Evolutionary conservation across 2,329 filamentous ascomycete species (phyloP), one percentile per base, ranked within the genome.

Genomic region (Huntiella omanensis): DNA sequence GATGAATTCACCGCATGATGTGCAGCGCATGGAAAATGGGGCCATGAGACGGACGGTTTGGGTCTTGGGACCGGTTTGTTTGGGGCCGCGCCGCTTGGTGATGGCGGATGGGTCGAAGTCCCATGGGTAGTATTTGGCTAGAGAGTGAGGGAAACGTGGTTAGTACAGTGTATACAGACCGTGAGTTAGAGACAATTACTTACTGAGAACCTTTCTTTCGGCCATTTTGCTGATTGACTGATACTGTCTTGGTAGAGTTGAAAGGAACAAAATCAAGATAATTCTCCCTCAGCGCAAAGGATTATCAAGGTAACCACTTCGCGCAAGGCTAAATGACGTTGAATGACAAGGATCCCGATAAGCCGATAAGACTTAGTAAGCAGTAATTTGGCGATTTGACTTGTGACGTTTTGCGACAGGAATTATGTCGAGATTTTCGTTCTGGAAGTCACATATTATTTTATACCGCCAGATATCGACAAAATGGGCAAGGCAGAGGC

Each of bases 81-180:
- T 87, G 6, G 77, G 74, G 22, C 67, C 78, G 53, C 73, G 75
- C 51, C 75, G 77, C 13, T 83, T 77, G 19, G 71, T 70, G 62
- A 96, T 74, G 56, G 82, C 78, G 19, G 77, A 77, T 10, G 88
- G 88, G 62, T 98, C 91, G 62, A 96, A 98, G 60, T 96, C 85
- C 67, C 62, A 82, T 63, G 74, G 74, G 55, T 71, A 77, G 60
- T 74, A 75, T 58, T 75, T 74, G 12, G 50, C 49, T 50, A 52
- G 65, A 61, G 33, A n/a, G 17, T 19, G 3, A 40, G 2, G 17
- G 12, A 4, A 39, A 32, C 5, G 10, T 15, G 4, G 38, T 41
- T 49, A 44, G 33, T 34, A 40, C 22, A 33, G 50, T 35, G 11
- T 38, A 15, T 16, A 12, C 32, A 40, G 28, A 17, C 1, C 4